Evolutionary conservation across 225 moss, liverwort and hornwort genomes (phyloP).

Genomic region (Climacium dendroides): DNA sequence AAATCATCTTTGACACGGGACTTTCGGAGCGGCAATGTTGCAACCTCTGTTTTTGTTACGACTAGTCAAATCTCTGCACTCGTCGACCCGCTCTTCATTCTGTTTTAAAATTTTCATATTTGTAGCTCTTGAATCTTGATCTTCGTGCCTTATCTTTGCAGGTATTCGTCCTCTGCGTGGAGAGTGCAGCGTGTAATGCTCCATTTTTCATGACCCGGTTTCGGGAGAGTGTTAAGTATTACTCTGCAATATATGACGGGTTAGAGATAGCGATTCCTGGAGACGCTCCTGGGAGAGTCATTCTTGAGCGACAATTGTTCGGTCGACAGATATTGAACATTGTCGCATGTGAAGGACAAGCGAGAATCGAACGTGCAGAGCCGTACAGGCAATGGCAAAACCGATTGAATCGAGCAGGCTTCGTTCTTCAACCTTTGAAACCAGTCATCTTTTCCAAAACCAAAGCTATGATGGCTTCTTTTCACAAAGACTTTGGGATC

Average conservation of each 20-base stretch:
- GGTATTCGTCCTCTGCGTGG: slow-evolving; percentile 36
- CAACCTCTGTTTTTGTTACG: neutral
- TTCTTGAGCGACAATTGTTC: slow-evolving; percentile 27
- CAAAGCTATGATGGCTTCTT: slow-evolving; percentile 10
- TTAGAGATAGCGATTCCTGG: slow-evolving; percentile 26
- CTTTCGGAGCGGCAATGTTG: neutral
- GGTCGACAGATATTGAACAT: slow-evolving; percentile 61
- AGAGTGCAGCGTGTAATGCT: slow-evolving; percentile 42
- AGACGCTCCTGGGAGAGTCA: slow-evolving; percentile 8
- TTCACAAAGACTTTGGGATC: slow-evolving; percentile 35
- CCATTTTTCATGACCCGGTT: slow-evolving; percentile 70
- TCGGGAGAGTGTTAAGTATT: slow-evolving; percentile 54
- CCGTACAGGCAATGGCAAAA: slow-evolving; percentile 71
- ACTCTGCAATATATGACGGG: slow-evolving; percentile 29
- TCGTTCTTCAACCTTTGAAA: slow-evolving; percentile 28
- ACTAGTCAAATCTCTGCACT: neutral
- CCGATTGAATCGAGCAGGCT: slow-evolving; percentile 47
- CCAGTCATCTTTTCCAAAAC: neutral
- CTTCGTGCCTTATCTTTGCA: neutral
- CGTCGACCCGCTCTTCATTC: neutral
- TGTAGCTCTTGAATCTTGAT: neutral
- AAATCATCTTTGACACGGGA: neutral
- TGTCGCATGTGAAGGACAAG: slow-evolving; percentile 64
- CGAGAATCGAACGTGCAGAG: slow-evolving; percentile 55
- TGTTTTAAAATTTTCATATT: neutral